Conservation (phyloP, 2,329 filamentous ascomycete species). For the Phyllosticta paracitricarpa region DNA sequence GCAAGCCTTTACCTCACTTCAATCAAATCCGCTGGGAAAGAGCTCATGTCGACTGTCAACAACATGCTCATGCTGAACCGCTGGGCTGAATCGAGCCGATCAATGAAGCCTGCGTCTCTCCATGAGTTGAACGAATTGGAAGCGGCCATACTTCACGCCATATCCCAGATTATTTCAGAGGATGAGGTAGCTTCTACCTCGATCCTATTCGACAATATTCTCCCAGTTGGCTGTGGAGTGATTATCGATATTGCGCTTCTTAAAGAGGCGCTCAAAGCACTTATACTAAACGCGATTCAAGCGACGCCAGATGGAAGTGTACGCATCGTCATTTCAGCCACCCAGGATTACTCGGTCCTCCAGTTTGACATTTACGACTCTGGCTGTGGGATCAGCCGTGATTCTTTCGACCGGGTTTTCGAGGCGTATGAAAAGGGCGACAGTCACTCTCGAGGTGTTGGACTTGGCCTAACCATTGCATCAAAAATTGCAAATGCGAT, state of each 20-base stretch:
- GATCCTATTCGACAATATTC: conserved; percentile 24
- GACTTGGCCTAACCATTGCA: conserved; percentile 35
- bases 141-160: conserved; percentile 22
- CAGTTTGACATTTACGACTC: conserved; percentile 35
- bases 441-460: conserved; percentile 29
- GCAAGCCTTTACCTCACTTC: conserved; percentile 22
- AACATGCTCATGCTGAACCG: conserved; percentile 34
- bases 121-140: conserved; percentile 26
- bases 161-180: conserved; percentile 20
- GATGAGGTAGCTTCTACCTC: conserved; percentile 19
- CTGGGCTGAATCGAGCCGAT: conserved; percentile 27
- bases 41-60: conserved; percentile 37
- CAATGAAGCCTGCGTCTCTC: conserved; percentile 16
- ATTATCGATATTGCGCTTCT: conserved; percentile 30
- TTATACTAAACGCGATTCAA: conserved; percentile 35
- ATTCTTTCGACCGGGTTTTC: conserved; percentile 32
- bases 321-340: conserved; percentile 24
- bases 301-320: conserved; percentile 27
- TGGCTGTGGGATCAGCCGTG: conserved; percentile 29
- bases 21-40: conserved; percentile 32
- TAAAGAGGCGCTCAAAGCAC: conserved; percentile 32
- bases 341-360: conserved; percentile 22
- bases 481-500: conserved; percentile 32
- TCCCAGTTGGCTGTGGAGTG: conserved; percentile 22
- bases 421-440: conserved; percentile 35